Evolutionary conservation across 177 flowering plant species (phyloP), one percentile per base, ranked within the genome.

Genomic region (Telopea speciosissima): DNA sequence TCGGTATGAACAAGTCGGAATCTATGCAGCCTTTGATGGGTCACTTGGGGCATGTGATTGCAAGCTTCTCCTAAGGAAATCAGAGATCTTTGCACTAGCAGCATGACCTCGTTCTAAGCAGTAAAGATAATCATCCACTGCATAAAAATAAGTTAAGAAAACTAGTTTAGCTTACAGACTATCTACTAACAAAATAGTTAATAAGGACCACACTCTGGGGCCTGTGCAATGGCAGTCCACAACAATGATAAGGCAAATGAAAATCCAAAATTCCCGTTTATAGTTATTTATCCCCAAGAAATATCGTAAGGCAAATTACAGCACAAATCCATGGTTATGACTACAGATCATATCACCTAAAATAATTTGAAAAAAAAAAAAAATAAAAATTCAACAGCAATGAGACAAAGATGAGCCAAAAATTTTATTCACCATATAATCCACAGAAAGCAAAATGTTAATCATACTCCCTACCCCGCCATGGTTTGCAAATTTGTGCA

Each of bases 71-170:
- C 97, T 79, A 5, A 91, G 80, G 77, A 90, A 87, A 62, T 81
- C 89, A 14, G 97, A 90, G 72, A 91, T 65, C 74, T 84, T 84
- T 52, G 82, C 78, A 70, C 82, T 78, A 2, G 96, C 96, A 68
- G 92, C 89, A 59, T 83, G 90, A 52, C 96, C 93, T 58, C 88
- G 83, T 63, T 90, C 88, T 63, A 93, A 72, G 77, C 93, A 86
- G 67, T 75, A 74, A 69, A 91, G 74, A 77, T 88, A 93, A 64
- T 86, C 85, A 25, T 88, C 91, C 83, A 90, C 97, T 90, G 81
- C 21, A 65, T 0, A 62, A 19, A 75, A 31, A 8, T 44, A 24
- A 36, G 8, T 36, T 1, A 36, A 44, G 21, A 26, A 17, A 19
- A 22, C 1, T 28, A 28, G 62, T 17, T 40, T 28, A 69, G n/a